Conservation (phyloP, 1,284 basidiomycete genomes). For the Sutorius eximius region DNA sequence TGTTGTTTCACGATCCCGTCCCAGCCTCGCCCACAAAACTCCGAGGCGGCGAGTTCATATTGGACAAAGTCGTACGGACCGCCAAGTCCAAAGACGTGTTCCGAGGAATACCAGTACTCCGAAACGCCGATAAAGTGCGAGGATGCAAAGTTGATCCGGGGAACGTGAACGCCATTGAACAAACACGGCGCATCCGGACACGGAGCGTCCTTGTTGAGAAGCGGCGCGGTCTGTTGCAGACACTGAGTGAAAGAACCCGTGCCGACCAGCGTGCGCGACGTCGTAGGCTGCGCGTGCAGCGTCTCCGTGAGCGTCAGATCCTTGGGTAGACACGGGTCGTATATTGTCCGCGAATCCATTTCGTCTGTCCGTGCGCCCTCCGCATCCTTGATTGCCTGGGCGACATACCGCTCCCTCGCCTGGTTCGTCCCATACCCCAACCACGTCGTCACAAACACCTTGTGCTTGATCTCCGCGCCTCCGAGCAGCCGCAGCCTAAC, state of each 20-base stretch:
- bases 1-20: slow-evolving; percentile 70
- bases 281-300: slow-evolving; percentile 48
- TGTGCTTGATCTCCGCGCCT: slow-evolving; percentile 86
- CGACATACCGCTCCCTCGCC: slow-evolving; percentile 89
- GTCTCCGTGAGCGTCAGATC: slow-evolving; percentile 62
- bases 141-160: slow-evolving; percentile 86
- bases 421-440: slow-evolving; percentile 97
- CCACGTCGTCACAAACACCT: slow-evolving; percentile 98
- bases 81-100: slow-evolving; percentile 93
- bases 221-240: slow-evolving; percentile 67
- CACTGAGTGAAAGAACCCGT: slow-evolving; percentile 92
- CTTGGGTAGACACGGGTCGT: slow-evolving; percentile 90
- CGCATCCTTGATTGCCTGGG: slow-evolving; percentile 59
- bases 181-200: slow-evolving; percentile 88
- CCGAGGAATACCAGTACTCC: slow-evolving; percentile 99
- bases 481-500: slow-evolving; percentile 82
- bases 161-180: slow-evolving; percentile 97
- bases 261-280: slow-evolving; percentile 70
- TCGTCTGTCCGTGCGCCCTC: slow-evolving; percentile 38
- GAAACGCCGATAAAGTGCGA: slow-evolving; percentile 97
- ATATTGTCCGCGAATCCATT: slow-evolving; percentile 45
- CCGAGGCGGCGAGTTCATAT: slow-evolving; percentile 89
- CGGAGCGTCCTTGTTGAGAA: slow-evolving; percentile 84
- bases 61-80: slow-evolving; percentile 95
- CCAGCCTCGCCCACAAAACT: slow-evolving; percentile 88